Evolutionary conservation across 1,284 basidiomycete species (phyloP).

Genomic region (Phaffia rhodozyma): DNA sequence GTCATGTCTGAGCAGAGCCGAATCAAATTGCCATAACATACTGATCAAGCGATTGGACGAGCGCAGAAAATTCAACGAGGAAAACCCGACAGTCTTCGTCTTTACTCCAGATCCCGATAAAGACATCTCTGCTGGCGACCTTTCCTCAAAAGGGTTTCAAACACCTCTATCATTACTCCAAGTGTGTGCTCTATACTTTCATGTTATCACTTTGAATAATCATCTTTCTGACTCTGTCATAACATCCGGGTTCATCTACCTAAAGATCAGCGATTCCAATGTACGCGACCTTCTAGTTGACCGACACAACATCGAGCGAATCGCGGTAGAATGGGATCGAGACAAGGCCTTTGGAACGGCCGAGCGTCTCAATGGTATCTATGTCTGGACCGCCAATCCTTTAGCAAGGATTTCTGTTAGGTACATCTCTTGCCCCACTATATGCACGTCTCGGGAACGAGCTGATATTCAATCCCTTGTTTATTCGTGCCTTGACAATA

Average conservation of each 20-base stretch:
- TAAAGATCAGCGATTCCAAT: slow-evolving; percentile 58
- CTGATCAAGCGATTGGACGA: not conserved
- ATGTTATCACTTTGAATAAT: not conserved
- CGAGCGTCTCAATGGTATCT: slow-evolving; percentile 29
- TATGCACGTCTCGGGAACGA: not conserved
- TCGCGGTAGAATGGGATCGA: slow-evolving; percentile 53
- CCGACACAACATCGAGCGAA: slow-evolving; percentile 55
- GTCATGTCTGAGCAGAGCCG: slow-evolving; percentile 24
- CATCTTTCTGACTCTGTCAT: not conserved
- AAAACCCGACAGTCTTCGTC: slow-evolving; percentile 21
- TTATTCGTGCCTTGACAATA: not conserved
- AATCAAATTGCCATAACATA: too few species aligned
- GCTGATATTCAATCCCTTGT: not conserved
- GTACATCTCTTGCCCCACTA: slow-evolving; percentile 1
- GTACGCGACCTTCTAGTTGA: slow-evolving; percentile 77
- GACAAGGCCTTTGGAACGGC: slow-evolving; percentile 48
- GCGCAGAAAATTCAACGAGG: slow-evolving; percentile 5
- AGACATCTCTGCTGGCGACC: slow-evolving; percentile 41
- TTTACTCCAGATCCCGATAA: slow-evolving; percentile 18
- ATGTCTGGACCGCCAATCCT: slow-evolving; percentile 21
- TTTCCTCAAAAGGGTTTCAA: slow-evolving; percentile 42
- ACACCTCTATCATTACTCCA: slow-evolving; percentile 78
- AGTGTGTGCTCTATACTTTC: slow-evolving; percentile 39
- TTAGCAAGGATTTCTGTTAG: slow-evolving; percentile 23
- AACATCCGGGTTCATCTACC: not conserved